Evolutionary conservation across 2,329 filamentous ascomycete species (phyloP).

Genomic region (Arthrobotrys musiformis): DNA sequence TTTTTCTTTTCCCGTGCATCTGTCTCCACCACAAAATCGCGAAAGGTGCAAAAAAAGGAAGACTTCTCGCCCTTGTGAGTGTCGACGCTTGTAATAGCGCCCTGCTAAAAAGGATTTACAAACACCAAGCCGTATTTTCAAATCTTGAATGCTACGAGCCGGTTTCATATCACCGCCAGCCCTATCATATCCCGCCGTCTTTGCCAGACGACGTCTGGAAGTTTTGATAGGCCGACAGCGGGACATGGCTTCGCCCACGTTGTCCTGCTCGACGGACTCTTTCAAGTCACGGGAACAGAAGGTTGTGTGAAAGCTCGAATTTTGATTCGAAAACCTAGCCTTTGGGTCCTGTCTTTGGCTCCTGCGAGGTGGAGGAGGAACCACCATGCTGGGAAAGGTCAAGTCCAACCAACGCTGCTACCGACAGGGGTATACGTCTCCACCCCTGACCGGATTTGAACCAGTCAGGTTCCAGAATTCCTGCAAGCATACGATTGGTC

Average conservation of each 20-base stretch:
- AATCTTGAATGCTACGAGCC: slow-evolving; percentile 10
- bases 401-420: slow-evolving; percentile 21
- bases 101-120: slow-evolving; percentile 33
- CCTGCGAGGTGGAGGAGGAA: slow-evolving; percentile 35
- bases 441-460: slow-evolving; percentile 30
- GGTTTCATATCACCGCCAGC: slow-evolving; percentile 37
- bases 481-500: slow-evolving; percentile 36
- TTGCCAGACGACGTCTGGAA: slow-evolving; percentile 46
- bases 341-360: slow-evolving; percentile 40
- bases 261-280: slow-evolving; percentile 51
- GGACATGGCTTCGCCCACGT: slow-evolving; percentile 46
- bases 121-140: slow-evolving; percentile 23
- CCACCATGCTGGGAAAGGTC: slow-evolving; percentile 43
- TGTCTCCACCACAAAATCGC: slow-evolving; percentile 1
- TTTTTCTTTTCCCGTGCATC: background rate
- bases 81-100: slow-evolving; percentile 36
- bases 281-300: slow-evolving; percentile 54
- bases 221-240: slow-evolving; percentile 40
- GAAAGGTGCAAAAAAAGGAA: background rate
- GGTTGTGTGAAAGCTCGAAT: slow-evolving; percentile 54
- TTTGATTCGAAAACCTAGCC: slow-evolving; percentile 54
- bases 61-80: background rate
- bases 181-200: slow-evolving; percentile 49
- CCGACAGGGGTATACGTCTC: slow-evolving; percentile 12
- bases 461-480: slow-evolving; percentile 33